These are phyloP conservation scores for Fusarium mexicanum DNA, from an alignment of 2,329 filamentous ascomycete genomes.

Conservation along the genomic window DNA sequence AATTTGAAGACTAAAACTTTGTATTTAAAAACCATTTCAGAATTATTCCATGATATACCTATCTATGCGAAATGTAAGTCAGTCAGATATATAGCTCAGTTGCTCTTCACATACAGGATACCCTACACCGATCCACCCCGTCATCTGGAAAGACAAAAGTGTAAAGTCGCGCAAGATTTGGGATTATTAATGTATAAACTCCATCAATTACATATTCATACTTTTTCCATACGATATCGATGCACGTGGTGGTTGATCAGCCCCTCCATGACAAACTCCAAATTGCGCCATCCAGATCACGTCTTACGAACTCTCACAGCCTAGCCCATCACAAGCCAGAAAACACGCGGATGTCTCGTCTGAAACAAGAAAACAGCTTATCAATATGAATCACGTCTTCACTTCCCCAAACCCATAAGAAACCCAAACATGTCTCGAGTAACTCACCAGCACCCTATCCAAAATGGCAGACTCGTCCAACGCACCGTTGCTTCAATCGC, in stretches of 20 bases:
- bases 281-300: slow-evolving; percentile 38
- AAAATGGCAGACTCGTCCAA: slow-evolving; percentile 9
- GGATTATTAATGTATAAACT: neutral
- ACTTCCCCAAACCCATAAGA: neutral
- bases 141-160: neutral
- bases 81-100: no score
- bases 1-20: no score
- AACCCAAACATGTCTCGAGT: neutral
- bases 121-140: neutral
- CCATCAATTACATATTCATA: neutral
- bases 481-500: slow-evolving; percentile 20
- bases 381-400: slow-evolving; percentile 13
- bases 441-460: neutral
- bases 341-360: slow-evolving; percentile 7
- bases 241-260: neutral
- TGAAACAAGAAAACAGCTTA: neutral
- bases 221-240: neutral
- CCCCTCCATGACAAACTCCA: neutral
- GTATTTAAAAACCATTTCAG: no score
- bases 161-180: neutral
- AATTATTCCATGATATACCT: neutral
- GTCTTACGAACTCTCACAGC: slow-evolving; percentile 26
- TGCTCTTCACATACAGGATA: neutral
- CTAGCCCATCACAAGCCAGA: slow-evolving; percentile 19
- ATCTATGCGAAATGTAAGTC: no score